Percentiles rank a stretch among this genome's conserved stretches.
phyloP scores from a whole-genome alignment of 179 eudicot species.

The Carnegiea gigantea region DNA sequence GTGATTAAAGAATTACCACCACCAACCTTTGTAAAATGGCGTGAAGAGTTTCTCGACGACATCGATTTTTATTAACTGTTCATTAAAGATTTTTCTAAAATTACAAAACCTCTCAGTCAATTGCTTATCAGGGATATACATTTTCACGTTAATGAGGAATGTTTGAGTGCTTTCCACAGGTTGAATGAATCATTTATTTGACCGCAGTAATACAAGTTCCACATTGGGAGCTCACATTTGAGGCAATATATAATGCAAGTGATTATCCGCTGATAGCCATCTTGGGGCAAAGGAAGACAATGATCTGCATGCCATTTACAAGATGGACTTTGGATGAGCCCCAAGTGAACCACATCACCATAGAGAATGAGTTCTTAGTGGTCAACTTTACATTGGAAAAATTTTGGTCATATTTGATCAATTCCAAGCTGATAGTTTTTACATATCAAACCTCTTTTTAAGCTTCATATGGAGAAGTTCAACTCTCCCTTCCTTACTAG shows the following conservation, averaged over 20 bases:
- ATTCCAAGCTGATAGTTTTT: not conserved
- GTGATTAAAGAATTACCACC: no score
- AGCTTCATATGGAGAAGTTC: no score
- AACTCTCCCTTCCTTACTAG: no score
- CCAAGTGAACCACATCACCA: not conserved
- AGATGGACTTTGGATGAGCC: not conserved
- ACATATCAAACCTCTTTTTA: not conserved
- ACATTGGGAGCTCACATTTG: not conserved
- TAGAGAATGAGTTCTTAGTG: not conserved
- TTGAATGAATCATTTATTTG: not conserved
- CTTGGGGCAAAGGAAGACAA: not conserved
- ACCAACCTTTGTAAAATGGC: no score
- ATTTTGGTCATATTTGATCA: not conserved
- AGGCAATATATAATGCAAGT: not conserved
- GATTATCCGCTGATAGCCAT: not conserved
- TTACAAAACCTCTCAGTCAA: no score
- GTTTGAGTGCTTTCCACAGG: no score
- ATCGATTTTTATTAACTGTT: no score
- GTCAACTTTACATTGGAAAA: not conserved
- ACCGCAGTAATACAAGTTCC: not conserved
- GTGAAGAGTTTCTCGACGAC: no score
- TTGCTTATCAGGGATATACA: no score
- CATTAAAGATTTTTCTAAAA: no score
- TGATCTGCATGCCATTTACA: not conserved
- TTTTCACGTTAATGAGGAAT: no score